Evolutionary conservation across 2,329 filamentous ascomycete species (phyloP).

Genomic region (Cladophialophora carrionii): DNA sequence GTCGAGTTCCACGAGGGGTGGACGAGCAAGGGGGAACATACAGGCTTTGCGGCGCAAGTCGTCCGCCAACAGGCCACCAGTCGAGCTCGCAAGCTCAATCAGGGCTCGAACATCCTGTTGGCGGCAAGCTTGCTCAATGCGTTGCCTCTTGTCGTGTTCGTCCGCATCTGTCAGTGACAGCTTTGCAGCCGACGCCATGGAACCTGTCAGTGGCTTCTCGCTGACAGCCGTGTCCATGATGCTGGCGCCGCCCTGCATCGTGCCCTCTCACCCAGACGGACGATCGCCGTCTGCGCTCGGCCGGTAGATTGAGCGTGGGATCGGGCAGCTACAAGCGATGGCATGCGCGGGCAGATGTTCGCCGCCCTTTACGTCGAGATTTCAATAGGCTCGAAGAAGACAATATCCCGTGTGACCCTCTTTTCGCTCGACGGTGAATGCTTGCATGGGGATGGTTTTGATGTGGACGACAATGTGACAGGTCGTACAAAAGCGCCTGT

Average conservation of each 20-base stretch:
- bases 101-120: conserved; percentile 61
- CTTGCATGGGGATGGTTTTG: conserved; percentile 33
- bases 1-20: conserved; percentile 30
- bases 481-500: conserved; percentile 30
- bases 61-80: conserved; percentile 70
- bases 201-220: conserved; percentile 18
- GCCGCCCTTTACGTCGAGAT: conserved; percentile 35
- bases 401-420: conserved; percentile 16
- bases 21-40: conserved; percentile 54
- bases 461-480: conserved; percentile 31
- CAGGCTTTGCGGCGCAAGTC: conserved; percentile 73
- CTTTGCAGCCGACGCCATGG: conserved; percentile 16
- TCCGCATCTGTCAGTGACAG: conserved; percentile 16
- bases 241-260: conserved; percentile 19
- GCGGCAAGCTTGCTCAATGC: conserved; percentile 64
- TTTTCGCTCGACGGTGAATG: conserved; percentile 22
- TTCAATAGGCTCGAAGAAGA: conserved; percentile 24
- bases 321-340: conserved; percentile 10
- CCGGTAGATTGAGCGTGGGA: not conserved
- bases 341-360: conserved; percentile 17
- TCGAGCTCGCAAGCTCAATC: conserved; percentile 61
- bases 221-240: conserved; percentile 15
- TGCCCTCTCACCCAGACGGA: conserved; percentile 3
- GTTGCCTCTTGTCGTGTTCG: conserved; percentile 47
- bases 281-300: conserved; percentile 9